Conservation (phyloP, 352 stramenopile species). For the Phytophthora foliorum region DNA sequence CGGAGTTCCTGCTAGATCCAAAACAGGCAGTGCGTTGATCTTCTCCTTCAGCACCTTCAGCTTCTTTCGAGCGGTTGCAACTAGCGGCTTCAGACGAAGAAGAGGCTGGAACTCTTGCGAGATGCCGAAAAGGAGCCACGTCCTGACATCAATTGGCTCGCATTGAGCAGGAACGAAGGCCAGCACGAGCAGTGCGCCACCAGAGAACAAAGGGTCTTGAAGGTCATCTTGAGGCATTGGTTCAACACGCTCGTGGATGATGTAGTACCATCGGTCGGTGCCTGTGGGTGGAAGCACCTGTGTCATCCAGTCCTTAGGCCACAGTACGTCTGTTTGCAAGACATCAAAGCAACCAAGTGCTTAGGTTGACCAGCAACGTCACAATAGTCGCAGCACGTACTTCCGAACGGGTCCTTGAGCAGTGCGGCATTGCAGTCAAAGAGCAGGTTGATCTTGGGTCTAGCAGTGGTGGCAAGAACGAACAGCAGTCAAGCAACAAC, state of each 20-base stretch:
- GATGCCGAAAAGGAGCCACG: constrained; percentile 73
- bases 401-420: constrained; percentile 74
- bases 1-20: constrained; percentile 52
- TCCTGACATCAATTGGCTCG: constrained; percentile 57
- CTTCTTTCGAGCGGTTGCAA: constrained; percentile 52
- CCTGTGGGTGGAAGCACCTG: constrained; percentile 60
- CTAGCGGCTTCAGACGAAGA: constrained; percentile 39
- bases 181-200: constrained; percentile 59
- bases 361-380: neutral
- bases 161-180: constrained; percentile 64
- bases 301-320: constrained; percentile 77
- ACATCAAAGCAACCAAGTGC: neutral
- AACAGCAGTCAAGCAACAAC: neutral
- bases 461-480: constrained; percentile 5
- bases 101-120: constrained; percentile 68
- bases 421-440: constrained; percentile 74
- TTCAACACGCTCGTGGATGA: constrained; percentile 74
- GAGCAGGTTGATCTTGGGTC: constrained; percentile 64
- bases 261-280: constrained; percentile 76
- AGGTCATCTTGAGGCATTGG: constrained; percentile 69
- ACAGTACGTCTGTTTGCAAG: constrained; percentile 64
- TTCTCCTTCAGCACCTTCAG: constrained; percentile 64
- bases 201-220: constrained; percentile 65
- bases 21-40: constrained; percentile 52
- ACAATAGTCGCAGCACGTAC: constrained; percentile 32